Conservation (phyloP, 495 filamentous ascomycete species). For the Talaromyces nanjingensis region DNA sequence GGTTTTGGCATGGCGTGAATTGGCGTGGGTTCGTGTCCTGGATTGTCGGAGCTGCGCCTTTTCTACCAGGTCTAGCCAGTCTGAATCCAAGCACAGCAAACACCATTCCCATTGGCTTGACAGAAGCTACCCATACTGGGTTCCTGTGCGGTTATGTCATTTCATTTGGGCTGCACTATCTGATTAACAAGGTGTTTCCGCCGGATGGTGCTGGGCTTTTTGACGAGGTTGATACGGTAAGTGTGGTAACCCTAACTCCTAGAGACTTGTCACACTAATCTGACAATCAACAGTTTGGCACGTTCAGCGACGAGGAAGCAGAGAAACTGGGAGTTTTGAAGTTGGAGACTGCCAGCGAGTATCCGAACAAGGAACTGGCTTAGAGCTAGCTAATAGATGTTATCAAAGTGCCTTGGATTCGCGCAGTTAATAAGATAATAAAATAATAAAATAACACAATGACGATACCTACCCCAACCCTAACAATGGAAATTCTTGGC, state of each 20-base stretch:
- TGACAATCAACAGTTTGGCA: neutral
- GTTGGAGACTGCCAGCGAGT: too few species aligned
- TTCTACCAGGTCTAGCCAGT: slow-evolving; percentile 30
- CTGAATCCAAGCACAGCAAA: slow-evolving; percentile 1
- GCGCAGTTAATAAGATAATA: too few species aligned
- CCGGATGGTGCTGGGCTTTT: slow-evolving; percentile 10
- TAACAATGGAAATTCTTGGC: too few species aligned
- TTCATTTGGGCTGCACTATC: slow-evolving; percentile 25
- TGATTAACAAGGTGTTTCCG: slow-evolving; percentile 29
- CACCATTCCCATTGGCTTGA: slow-evolving; percentile 13
- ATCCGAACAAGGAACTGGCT: too few species aligned
- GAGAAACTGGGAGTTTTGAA: neutral
- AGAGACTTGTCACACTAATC: too few species aligned
- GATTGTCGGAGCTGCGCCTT: slow-evolving; percentile 30
- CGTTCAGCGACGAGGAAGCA: slow-evolving; percentile 1
- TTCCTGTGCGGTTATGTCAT: slow-evolving; percentile 33
- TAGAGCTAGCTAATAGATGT: too few species aligned
- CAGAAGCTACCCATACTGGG: slow-evolving; percentile 26
- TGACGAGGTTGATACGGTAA: neutral
- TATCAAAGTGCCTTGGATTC: too few species aligned
- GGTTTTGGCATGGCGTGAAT: slow-evolving; percentile 25
- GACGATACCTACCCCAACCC: too few species aligned
- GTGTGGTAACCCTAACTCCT: neutral
- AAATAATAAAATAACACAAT: too few species aligned
- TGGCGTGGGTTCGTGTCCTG: slow-evolving; percentile 37